phyloP scores from a whole-genome alignment of 495 filamentous ascomycete species.

The Penicillium egyptiacum region DNA sequence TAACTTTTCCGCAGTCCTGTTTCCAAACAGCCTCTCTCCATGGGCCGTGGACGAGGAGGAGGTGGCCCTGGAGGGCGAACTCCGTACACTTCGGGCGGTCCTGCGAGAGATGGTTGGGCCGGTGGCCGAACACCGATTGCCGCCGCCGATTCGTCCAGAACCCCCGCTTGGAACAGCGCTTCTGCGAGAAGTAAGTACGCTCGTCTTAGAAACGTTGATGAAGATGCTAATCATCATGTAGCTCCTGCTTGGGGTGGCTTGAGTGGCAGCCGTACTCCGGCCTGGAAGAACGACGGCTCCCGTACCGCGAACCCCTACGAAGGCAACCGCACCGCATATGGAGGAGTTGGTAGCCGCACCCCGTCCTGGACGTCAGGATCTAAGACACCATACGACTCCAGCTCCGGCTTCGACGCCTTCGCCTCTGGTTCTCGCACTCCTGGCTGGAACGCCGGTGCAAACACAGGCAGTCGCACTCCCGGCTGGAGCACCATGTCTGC shows the following conservation, averaged over 20 bases:
- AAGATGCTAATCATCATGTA: slow-evolving; percentile 22
- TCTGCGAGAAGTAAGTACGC: slow-evolving; percentile 55
- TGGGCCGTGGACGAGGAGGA: slow-evolving; percentile 57
- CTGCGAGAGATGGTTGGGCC: slow-evolving; percentile 40
- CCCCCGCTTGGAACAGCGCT: slow-evolving; percentile 65
- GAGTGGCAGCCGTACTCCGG: slow-evolving; percentile 66
- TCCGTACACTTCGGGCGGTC: slow-evolving; percentile 44
- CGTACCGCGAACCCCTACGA: slow-evolving; percentile 80
- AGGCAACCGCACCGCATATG: slow-evolving; percentile 72
- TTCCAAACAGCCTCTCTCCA: slow-evolving; percentile 72
- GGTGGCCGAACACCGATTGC: slow-evolving; percentile 71
- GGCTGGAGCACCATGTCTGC: slow-evolving; percentile 42
- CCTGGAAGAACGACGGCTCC: slow-evolving; percentile 70
- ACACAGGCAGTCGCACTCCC: slow-evolving; percentile 53
- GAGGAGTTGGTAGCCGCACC: slow-evolving; percentile 53
- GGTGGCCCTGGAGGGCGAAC: slow-evolving; percentile 37
- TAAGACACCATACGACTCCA: slow-evolving; percentile 68
- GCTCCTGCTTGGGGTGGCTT: slow-evolving; percentile 62
- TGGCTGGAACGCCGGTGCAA: slow-evolving; percentile 57
- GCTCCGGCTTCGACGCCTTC: slow-evolving; percentile 64
- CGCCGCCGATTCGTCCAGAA: slow-evolving; percentile 58
- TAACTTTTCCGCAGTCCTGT: slow-evolving; percentile 47
- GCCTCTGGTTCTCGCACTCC: slow-evolving; percentile 73
- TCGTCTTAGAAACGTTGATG: background rate
- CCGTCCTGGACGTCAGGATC: slow-evolving; percentile 61